These are phyloP conservation scores for Osmanthus fragrans DNA, from an alignment of 257 asterid genomes.

Conservation along the genomic window DNA sequence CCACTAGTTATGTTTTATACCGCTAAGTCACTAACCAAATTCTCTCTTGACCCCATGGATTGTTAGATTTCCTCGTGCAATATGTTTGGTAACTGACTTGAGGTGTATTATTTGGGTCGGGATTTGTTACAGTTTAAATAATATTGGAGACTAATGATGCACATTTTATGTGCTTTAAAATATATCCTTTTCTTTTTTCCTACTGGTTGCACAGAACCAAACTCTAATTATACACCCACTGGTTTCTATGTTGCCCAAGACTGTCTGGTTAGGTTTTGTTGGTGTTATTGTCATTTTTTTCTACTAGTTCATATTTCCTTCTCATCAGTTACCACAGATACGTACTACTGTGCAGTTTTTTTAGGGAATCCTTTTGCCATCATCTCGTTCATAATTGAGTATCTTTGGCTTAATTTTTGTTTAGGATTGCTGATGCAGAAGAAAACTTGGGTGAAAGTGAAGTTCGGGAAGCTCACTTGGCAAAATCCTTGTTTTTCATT, in stretches of 20 bases:
- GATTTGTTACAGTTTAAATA: background rate
- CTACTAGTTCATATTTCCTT: conserved; percentile 3
- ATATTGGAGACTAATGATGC: background rate
- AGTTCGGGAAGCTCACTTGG: conserved; percentile 95
- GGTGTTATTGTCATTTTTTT: background rate
- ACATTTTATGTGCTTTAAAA: background rate
- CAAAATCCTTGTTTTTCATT: conserved; percentile 73
- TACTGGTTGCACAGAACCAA: background rate
- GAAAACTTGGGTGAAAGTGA: conserved; percentile 95
- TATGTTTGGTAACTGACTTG: background rate
- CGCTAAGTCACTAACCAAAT: background rate
- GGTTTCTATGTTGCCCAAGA: background rate
- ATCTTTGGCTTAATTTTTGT: conserved; percentile 24
- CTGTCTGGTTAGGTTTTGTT: background rate
- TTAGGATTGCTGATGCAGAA: conserved; percentile 91
- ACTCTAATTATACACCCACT: background rate
- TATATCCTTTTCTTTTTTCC: background rate
- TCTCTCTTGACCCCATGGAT: background rate
- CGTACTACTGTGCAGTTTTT: background rate
- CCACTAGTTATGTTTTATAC: background rate
- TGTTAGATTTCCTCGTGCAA: background rate
- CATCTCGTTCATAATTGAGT: conserved; percentile 10
- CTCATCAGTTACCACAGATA: background rate
- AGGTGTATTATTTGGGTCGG: background rate
- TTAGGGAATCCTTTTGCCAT: background rate